phyloP scores from a whole-genome alignment of 257 asterid species.

The Ocimum tenuiflorum region DNA sequence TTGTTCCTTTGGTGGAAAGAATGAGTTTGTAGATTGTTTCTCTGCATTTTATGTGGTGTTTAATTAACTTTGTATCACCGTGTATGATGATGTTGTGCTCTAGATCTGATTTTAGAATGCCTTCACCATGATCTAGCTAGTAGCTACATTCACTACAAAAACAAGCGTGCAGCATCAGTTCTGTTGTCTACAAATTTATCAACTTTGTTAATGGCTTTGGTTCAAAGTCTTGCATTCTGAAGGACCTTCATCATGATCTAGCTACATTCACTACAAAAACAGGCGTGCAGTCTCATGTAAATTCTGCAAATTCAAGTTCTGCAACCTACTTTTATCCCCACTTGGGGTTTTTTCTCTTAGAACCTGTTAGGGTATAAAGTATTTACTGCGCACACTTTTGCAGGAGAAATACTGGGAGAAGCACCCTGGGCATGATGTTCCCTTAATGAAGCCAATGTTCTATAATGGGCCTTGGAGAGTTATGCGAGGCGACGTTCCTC shows the following conservation, averaged over 20 bases:
- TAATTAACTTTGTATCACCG: background rate
- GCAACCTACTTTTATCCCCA: too few species aligned
- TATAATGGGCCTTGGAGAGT: conserved; percentile 93
- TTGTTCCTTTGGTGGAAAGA: too few species aligned
- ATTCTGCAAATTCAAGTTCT: too few species aligned
- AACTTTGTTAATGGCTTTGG: background rate
- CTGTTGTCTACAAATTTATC: background rate
- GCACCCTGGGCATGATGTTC: conserved; percentile 82
- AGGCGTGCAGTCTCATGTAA: too few species aligned
- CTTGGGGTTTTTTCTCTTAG: too few species aligned
- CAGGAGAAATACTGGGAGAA: conserved; percentile 93
- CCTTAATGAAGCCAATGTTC: conserved; percentile 80
- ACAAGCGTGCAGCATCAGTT: background rate
- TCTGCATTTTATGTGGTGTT: background rate
- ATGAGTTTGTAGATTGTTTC: background rate
- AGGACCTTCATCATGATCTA: background rate
- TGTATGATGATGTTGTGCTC: background rate
- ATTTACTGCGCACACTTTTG: too few species aligned
- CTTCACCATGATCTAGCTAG: background rate
- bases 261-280: too few species aligned
- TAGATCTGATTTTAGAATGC: background rate
- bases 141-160: background rate
- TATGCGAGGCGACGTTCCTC: conserved; percentile 73
- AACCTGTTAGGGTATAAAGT: too few species aligned
- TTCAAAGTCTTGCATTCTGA: background rate